Percentiles rank a stretch among this genome's conserved stretches.
phyloP scores from a whole-genome alignment of 352 stramenopile species.

The Pythium dissimile region DNA sequence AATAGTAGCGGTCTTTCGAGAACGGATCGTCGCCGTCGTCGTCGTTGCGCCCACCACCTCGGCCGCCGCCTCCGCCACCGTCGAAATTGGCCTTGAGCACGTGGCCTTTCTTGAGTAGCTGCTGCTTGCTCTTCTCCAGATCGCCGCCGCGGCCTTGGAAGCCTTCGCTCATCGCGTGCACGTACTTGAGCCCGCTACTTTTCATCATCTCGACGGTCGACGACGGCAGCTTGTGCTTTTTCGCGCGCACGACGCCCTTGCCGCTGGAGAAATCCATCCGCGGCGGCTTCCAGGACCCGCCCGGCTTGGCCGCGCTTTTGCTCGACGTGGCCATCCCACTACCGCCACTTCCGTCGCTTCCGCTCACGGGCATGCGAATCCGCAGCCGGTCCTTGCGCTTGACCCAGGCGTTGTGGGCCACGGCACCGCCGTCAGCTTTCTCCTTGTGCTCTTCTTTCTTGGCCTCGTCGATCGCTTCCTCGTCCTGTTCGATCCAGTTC shows the following conservation, averaged over 20 bases:
- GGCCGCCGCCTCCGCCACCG: too few relatives aligned
- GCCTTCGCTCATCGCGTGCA: constrained; percentile 83
- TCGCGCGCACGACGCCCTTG: constrained; percentile 55
- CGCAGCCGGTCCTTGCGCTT: constrained; percentile 77
- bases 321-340: neutral
- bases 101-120: constrained; percentile 73
- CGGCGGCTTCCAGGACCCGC: constrained; percentile 30
- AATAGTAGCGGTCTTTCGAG: constrained; percentile 68
- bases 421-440: constrained; percentile 64
- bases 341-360: neutral
- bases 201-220: constrained; percentile 78
- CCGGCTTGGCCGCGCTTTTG: constrained; percentile 13
- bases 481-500: constrained; percentile 72
- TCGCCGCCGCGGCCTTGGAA: constrained; percentile 82
- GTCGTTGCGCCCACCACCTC: too few relatives aligned
- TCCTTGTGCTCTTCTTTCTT: constrained; percentile 68
- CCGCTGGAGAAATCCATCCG: constrained; percentile 76
- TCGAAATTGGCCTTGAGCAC: constrained; percentile 76
- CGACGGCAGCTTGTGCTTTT: constrained; percentile 52
- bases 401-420: constrained; percentile 75
- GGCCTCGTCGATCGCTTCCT: constrained; percentile 61
- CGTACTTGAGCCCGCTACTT: constrained; percentile 74
- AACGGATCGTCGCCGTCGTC: constrained; percentile 49
- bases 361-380: constrained; percentile 47
- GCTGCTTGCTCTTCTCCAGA: constrained; percentile 73